Base-by-base conservation (phyloP, 371 early-diverging fungal genomes). In the Mucor sp. region DNA sequence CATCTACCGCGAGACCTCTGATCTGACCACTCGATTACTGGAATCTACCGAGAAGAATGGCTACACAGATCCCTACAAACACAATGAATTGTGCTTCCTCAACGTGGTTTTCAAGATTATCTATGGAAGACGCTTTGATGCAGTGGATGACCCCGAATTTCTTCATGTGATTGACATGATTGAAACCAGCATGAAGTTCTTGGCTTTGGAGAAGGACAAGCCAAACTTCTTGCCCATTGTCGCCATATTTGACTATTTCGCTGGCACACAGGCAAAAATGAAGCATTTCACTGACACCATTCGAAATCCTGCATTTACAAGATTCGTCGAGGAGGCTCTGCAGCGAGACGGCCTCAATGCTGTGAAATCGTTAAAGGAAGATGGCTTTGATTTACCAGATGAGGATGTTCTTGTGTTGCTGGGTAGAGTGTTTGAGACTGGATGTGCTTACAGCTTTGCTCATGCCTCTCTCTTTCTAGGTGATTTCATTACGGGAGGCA, bases 401-500 rank as follows among this genome's bases (percentile, higher is more conserved):
- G 48, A 55, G 3, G 65, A 69, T 6, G 55, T 17, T 6, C 3
- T 56, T 28, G 65, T 60, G 11, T 39, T 69, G 33, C 9, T 44
- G 19, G 21, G 65, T 69, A 65, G 35, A 14, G 27, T 28, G 4
- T 21, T 4, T 30, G 30, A 30, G 6, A 30, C 30, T 30, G n/a
- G n/a, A n/a, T n/a, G 30, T 30, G 30, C 30, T 30, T 30, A 30
- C 30, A 30, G 47, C 11, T 21, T 47, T 21, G 7, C 5, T 60
- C 2, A 41, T 23, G 43, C 4, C 30, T 39, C 6, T 57, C 33
- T 33, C 33, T 33, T 33, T 33, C 12, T 44, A 71, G 72, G 23
- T 17, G 72, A 72, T 57, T 28, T 72, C 11, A 28, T 67, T 39
- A 30, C 56, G 44, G 71, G 60, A 15, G 72, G 72, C 19, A 60